Percentiles rank a stretch among this genome's conserved stretches.
These are phyloP conservation scores for Inga oerstediana DNA, from an alignment of 306 rosid genomes.

Conservation along the genomic window DNA sequence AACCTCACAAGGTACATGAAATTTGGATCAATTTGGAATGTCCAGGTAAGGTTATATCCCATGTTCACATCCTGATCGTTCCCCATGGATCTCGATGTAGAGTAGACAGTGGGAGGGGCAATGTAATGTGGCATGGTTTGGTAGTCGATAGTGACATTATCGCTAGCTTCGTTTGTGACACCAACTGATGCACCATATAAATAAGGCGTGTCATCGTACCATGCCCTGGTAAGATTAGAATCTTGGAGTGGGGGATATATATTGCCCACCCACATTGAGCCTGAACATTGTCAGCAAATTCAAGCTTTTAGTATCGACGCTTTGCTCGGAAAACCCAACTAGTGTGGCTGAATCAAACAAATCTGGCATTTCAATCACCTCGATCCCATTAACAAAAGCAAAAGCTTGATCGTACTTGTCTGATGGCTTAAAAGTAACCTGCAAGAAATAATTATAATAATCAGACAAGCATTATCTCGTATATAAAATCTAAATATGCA, in stretches of 20 bases:
- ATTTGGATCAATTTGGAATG: slow-evolving; percentile 50
- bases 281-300: slow-evolving; percentile 55
- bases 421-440: slow-evolving; percentile 49
- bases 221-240: slow-evolving; percentile 43
- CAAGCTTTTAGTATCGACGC: slow-evolving; percentile 13
- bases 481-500: background rate
- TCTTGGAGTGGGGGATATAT: slow-evolving; percentile 47
- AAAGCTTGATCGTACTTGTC: slow-evolving; percentile 33
- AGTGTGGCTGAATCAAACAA: slow-evolving; percentile 26
- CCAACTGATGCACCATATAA: slow-evolving; percentile 42
- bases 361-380: slow-evolving; percentile 42
- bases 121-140: slow-evolving; percentile 32
- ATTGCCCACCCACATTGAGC: slow-evolving; percentile 57
- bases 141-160: slow-evolving; percentile 37
- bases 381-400: slow-evolving; percentile 52
- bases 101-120: slow-evolving; percentile 46
- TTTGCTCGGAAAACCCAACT: slow-evolving; percentile 40
- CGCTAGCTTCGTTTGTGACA: slow-evolving; percentile 23
- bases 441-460: background rate
- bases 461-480: too few species aligned
- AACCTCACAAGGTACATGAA: slow-evolving; percentile 50
- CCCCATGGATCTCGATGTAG: slow-evolving; percentile 57
- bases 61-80: slow-evolving; percentile 15
- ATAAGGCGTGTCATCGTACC: slow-evolving; percentile 64
- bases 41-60: slow-evolving; percentile 56